Conservation (phyloP, 176 grass and related monocot genomes). For the Luzula sylvatica region DNA sequence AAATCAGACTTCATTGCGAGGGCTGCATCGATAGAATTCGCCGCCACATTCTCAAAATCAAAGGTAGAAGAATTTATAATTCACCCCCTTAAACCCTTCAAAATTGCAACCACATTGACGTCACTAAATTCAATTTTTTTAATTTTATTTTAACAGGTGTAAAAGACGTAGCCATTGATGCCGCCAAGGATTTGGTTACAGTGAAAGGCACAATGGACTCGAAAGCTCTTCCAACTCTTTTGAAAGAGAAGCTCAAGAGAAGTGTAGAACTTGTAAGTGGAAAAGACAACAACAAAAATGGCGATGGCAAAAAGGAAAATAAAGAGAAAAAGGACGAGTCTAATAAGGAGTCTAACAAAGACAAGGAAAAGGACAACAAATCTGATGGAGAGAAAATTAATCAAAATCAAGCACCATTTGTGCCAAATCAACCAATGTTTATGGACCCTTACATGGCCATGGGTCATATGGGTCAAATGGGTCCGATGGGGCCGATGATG, state of each 20-base stretch:
- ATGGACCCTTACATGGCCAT: background rate
- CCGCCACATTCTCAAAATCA: conserved; percentile 56
- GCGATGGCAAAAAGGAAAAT: conserved; percentile 9
- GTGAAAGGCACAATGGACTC: conserved; percentile 34
- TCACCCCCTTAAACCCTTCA: background rate
- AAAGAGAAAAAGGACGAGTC: conserved; percentile 10
- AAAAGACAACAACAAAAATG: background rate
- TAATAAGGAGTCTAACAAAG: background rate
- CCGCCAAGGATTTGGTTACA: conserved; percentile 21
- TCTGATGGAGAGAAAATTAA: conserved; percentile 1
- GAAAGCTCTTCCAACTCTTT: conserved; percentile 11
- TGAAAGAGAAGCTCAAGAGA: conserved; percentile 22
- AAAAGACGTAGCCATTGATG: conserved; percentile 12
- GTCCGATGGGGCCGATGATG: background rate
- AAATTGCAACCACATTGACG: background rate
- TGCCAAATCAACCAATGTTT: conserved; percentile 2
- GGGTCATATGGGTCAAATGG: background rate
- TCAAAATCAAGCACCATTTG: background rate
- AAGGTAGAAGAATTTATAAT: conserved; percentile 30
- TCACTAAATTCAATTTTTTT: background rate
- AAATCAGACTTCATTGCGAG: conserved; percentile 83
- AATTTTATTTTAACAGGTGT: conserved; percentile 7
- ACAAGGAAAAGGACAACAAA: conserved; percentile 8
- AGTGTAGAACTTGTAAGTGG: conserved; percentile 13
- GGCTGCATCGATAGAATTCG: conserved; percentile 78